Evolutionary conservation across 1,284 basidiomycete species (phyloP), one percentile per base, ranked within the genome.

Genomic region (Hypsizygus ulmarius): DNA sequence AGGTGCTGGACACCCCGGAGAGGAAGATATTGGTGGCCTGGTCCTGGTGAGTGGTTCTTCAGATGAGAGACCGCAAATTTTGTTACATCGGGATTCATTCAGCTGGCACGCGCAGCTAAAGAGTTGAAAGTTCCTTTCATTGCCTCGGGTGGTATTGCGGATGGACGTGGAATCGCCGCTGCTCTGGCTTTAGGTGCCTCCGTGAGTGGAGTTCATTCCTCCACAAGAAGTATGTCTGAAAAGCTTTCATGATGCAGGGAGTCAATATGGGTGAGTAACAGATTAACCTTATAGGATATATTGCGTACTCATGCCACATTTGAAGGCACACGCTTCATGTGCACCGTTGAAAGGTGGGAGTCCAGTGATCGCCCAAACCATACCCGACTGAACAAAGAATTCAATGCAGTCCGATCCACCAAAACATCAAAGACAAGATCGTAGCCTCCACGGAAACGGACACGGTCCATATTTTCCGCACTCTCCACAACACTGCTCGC

Each of bases 1-100:
- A 90, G 88, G 88, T 62, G 92, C 93, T 32, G 94, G 94, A 25
- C 93, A 97, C 66, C 94, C 93, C 4, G 94, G 94, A 52, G 95
- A 97, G 64, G 90, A 97, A 48, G 95, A 97, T 65, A 90, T 97
- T 29, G 91, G 91, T 8, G 91, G 90, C 4, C 63, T 97, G n/a
- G 86, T 97, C 3, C 69, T 97, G 65, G 89, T 93, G 58, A 52
- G 74, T 64, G 10, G 9, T 16, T 32, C 12, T 33, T 12, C 18
- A 28, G 5, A 11, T 35, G 30, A n/a, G 29, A 7, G 46, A 3
- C 45, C 25, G 30, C 14, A 12, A 7, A 21, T 9, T 11, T 12
- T 10, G 8, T 25, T 9, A 19, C 33, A 30, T 10, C 29, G 33
- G 27, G 5, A 16, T 32, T 40, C 1, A 28, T 40, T 1, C 51